Percentiles rank a stretch among this genome's conserved stretches.
These are phyloP conservation scores for Phaeophleospora eucalypticola DNA, from an alignment of 2,329 filamentous ascomycete species.

Conservation along the genomic window DNA sequence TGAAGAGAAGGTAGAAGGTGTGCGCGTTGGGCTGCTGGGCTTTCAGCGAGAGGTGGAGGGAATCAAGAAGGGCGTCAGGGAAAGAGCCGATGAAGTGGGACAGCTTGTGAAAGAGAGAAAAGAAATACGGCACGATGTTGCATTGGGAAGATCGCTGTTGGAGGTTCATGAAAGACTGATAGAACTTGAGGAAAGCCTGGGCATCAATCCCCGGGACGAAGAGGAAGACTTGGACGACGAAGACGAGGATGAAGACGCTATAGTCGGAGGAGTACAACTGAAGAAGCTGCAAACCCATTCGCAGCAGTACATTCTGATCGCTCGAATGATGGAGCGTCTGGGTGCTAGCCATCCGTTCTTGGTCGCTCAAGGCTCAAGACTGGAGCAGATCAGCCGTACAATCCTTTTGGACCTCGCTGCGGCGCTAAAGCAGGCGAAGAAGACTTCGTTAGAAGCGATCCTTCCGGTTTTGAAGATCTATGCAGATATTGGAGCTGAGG, in stretches of 20 bases:
- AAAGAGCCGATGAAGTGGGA: constrained; percentile 60
- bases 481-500: constrained; percentile 56
- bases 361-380: constrained; percentile 51
- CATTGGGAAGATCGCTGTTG: constrained; percentile 58
- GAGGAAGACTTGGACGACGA: constrained; percentile 28
- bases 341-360: constrained; percentile 62
- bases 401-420: constrained; percentile 62
- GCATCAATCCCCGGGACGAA: constrained; percentile 42
- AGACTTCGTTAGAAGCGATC: constrained; percentile 38
- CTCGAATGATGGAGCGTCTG: constrained; percentile 48
- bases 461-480: constrained; percentile 59
- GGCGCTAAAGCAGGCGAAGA: constrained; percentile 56
- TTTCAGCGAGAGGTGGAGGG: constrained; percentile 79
- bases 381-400: constrained; percentile 57
- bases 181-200: constrained; percentile 60
- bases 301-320: constrained; percentile 55
- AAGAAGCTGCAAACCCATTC: constrained; percentile 53
- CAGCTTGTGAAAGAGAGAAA: constrained; percentile 63
- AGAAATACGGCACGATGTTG: constrained; percentile 59
- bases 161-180: constrained; percentile 62
- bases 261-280: constrained; percentile 31
- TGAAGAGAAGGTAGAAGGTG: constrained; percentile 85
- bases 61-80: constrained; percentile 62
- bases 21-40: constrained; percentile 78
- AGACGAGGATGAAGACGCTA: constrained; percentile 30